Percentiles rank a stretch among this genome's conserved stretches.
phyloP scores from a whole-genome alignment of 2,329 filamentous ascomycete species.

The Colletotrichum spinosum region DNA sequence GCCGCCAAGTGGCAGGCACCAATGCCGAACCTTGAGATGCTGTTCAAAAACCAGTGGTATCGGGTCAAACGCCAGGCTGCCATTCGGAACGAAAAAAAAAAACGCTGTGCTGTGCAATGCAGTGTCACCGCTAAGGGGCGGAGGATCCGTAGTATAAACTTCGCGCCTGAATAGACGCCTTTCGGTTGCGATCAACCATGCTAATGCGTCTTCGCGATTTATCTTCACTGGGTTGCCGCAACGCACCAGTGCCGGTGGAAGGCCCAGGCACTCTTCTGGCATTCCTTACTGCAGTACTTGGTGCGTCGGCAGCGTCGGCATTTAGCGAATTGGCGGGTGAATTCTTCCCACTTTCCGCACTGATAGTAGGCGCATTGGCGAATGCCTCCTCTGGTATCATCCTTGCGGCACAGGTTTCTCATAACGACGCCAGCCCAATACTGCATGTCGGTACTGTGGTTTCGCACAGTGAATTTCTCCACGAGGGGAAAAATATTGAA shows the following conservation, averaged over 20 bases:
- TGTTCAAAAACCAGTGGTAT: constrained; percentile 52
- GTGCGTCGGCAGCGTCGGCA: constrained; percentile 95
- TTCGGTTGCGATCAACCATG: constrained; percentile 35
- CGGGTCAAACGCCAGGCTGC: constrained; percentile 54
- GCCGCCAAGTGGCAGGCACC: constrained; percentile 35
- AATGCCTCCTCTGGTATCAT: constrained; percentile 93
- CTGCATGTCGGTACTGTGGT: constrained; percentile 97
- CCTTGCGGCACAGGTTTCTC: constrained; percentile 98
- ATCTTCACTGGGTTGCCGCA: constrained; percentile 68
- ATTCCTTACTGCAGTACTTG: constrained; percentile 99
- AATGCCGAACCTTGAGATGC: constrained; percentile 37
- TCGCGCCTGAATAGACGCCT: constrained; percentile 25
- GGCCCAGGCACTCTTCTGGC: constrained; percentile 98
- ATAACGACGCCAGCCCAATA: constrained; percentile 99
- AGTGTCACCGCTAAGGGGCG: constrained; percentile 44
- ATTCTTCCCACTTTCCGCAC: constrained; percentile 99
- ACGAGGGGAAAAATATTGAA: constrained; percentile 99
- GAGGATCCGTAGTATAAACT: constrained; percentile 37
- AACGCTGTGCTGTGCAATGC: constrained; percentile 57
- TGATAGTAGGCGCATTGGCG: constrained; percentile 98
- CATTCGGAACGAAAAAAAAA: constrained; percentile 43
- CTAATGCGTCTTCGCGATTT: constrained; percentile 20
- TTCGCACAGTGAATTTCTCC: constrained; percentile 96
- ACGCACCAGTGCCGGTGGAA: constrained; percentile 99
- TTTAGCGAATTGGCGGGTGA: constrained; percentile 95